Base-by-base conservation (phyloP, 176 grass and related monocot genomes). In the Stipa capillata region DNA sequence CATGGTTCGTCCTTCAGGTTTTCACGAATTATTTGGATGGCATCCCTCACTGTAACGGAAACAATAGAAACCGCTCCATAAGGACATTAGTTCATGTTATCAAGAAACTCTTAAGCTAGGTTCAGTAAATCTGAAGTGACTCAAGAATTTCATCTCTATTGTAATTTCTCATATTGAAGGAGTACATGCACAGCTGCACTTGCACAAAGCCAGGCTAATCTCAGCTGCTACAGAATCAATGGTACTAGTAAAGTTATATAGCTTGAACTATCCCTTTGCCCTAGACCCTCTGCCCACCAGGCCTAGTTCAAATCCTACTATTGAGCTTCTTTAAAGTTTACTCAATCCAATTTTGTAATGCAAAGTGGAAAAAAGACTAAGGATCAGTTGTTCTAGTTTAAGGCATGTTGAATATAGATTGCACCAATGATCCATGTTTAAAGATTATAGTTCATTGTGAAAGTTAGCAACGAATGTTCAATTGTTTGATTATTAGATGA, bases 1-100 rank as follows among this genome's bases (percentile, higher is more conserved):
- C 96, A 95, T 9, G n/a, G 96, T 40, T 95, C 87, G 7, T 93
- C 92, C 66, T 87, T 89, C 82, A 99, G 41, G 60, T 99, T 95
- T 84, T 99, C 96, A 13, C 88, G 78, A 51, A 95, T 86, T 67
- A 99, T 89, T 82, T 90, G 85, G 66, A 99, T 42, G 28, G 81
- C 78, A 44, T 89, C 92, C 86, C 87, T 99, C 78, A 93, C 96
- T 99, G 82, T 62, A 41, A 68, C 13, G 2, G 14, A 51, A 69
- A 79, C 51, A 77, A 78, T 23, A 34, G 13, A n/a, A n/a, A n/a
- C n/a, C n/a, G n/a, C n/a, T n/a, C n/a, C n/a, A 59, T 77, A 27
- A 72, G 69, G 9, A 37, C 15, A 64, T 59, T 25, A 37, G 65
- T 57, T 82, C 63, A 52, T 47, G 45, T 56, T 59, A 67, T 73